Percentiles rank a stretch among this genome's conserved stretches.
Evolutionary conservation across 73 alveolate genomes (phyloP).

Genomic region (Paramecium sonneborni): DNA sequence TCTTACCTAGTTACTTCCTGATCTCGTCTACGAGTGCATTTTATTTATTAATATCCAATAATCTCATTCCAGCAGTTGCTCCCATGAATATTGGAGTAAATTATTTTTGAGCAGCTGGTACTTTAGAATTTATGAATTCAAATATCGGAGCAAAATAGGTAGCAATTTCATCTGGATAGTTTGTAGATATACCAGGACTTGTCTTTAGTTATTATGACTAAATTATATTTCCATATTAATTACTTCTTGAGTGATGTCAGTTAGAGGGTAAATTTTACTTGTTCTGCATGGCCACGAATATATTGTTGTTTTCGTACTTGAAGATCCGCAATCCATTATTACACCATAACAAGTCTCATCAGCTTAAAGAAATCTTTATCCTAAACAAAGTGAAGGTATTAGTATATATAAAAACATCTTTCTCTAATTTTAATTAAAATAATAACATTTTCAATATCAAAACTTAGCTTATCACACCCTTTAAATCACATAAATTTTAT

Average conservation of each 20-base stretch:
- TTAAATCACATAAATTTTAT: no score
- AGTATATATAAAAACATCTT: neutral
- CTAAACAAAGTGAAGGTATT: neutral
- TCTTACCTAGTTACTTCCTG: neutral
- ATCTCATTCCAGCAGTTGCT: constrained; percentile 71
- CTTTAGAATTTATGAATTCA: neutral
- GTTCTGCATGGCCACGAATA: constrained; percentile 63
- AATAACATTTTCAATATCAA: neutral
- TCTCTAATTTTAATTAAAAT: no score
- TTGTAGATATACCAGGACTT: neutral
- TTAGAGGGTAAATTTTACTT: neutral
- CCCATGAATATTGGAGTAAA: constrained; percentile 62
- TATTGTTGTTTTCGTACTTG: constrained; percentile 50
- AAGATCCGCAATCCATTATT: constrained; percentile 64
- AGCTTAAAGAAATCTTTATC: constrained; percentile 9
- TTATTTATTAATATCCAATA: constrained; percentile 40
- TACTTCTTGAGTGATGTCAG: constrained; percentile 8
- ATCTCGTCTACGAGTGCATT: constrained; percentile 44
- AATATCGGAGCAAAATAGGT: constrained; percentile 17
- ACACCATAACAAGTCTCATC: constrained; percentile 60
- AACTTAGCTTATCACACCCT: neutral
- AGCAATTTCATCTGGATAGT: neutral
- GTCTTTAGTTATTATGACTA: neutral
- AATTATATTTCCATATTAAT: neutral
- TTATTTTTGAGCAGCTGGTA: constrained; percentile 30